These are phyloP conservation scores for Ormosia semicastrata DNA, from an alignment of 306 rosid genomes.

Conservation along the genomic window DNA sequence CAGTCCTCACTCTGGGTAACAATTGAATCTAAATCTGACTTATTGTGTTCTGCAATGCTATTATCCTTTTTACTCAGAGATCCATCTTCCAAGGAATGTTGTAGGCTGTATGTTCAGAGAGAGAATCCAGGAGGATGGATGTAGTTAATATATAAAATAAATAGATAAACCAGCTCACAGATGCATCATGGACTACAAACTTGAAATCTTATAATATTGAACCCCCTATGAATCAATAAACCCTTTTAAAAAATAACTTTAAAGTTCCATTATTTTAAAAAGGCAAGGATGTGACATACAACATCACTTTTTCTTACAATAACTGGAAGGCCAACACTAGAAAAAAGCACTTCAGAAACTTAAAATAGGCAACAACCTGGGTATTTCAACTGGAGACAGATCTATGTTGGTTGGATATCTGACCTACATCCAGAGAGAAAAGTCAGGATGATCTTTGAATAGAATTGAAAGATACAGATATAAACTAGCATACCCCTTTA, in stretches of 20 bases:
- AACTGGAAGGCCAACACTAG: not conserved
- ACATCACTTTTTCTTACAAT: not conserved
- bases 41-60: slow-evolving; percentile 39
- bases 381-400: slow-evolving; percentile 67
- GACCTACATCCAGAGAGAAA: slow-evolving; percentile 63
- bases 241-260: not conserved
- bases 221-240: slow-evolving; percentile 12
- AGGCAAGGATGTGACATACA: not conserved
- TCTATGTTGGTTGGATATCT: slow-evolving; percentile 79
- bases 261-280: not conserved
- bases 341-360: slow-evolving; percentile 16
- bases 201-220: slow-evolving; percentile 3
- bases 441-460: slow-evolving; percentile 39
- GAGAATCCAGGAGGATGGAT: slow-evolving; percentile 15
- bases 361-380: slow-evolving; percentile 55
- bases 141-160: slow-evolving; percentile 14
- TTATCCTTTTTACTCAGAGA: slow-evolving; percentile 37
- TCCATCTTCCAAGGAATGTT: slow-evolving; percentile 46
- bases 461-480: slow-evolving; percentile 18
- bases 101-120: slow-evolving; percentile 52
- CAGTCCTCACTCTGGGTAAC: slow-evolving; percentile 38
- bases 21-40: slow-evolving; percentile 42
- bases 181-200: not conserved
- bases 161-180: not conserved
- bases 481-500: slow-evolving; percentile 64